Evolutionary conservation across 2,329 filamentous ascomycete species (phyloP).

Genomic region (Fusarium foetens): DNA sequence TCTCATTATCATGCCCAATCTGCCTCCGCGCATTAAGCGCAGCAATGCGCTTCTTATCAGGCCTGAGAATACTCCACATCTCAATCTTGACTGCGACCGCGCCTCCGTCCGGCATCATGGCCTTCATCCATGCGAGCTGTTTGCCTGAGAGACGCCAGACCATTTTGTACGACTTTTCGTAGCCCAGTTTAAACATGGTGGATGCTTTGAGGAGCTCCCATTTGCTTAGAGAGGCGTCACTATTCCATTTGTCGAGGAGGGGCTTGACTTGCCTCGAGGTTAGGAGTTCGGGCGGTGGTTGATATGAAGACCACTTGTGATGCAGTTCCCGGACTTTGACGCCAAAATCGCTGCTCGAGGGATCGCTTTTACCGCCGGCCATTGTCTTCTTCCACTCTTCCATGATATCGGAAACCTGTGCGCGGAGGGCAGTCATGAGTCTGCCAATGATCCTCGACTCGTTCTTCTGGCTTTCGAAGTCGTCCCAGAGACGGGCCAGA

Average conservation of each 20-base stretch:
- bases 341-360: conserved; percentile 47
- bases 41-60: conserved; percentile 49
- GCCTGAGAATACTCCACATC: conserved; percentile 51
- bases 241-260: conserved; percentile 44
- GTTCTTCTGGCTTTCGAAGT: conserved; percentile 47
- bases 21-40: conserved; percentile 31
- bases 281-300: conserved; percentile 45
- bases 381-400: conserved; percentile 50
- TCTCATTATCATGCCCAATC: conserved; percentile 37
- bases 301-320: conserved; percentile 56
- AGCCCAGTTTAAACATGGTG: conserved; percentile 55
- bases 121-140: conserved; percentile 62
- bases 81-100: conserved; percentile 49
- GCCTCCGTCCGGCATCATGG: conserved; percentile 32
- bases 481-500: conserved; percentile 47
- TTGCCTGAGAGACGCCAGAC: conserved; percentile 60
- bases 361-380: not conserved
- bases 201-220: conserved; percentile 66
- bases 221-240: conserved; percentile 45
- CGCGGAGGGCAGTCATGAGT: conserved; percentile 49
- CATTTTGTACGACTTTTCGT: conserved; percentile 46
- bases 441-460: conserved; percentile 44
- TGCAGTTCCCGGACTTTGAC: conserved; percentile 50
- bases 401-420: conserved; percentile 46
- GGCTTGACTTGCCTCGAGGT: conserved; percentile 41